A percentile compares a stretch with the other conserved stretches of the same genome.
phyloP scores from a whole-genome alignment of 495 filamentous ascomycete species.

The Aspergillus mulundensis region DNA sequence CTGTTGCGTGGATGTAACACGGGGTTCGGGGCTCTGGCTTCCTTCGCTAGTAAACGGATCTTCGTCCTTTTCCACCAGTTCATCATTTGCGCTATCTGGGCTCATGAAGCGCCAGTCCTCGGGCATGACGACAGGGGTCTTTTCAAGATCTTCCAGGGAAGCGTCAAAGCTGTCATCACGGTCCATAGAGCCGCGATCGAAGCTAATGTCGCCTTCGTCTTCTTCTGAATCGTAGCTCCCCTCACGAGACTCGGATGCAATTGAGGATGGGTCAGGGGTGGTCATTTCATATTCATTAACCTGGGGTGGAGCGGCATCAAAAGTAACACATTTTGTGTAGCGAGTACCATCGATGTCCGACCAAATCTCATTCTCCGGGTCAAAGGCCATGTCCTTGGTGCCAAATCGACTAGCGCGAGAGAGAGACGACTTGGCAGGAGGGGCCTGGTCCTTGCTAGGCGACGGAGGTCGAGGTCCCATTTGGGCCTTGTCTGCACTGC shows the following conservation, averaged over 20 bases:
- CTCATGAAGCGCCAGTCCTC: constrained; percentile 91
- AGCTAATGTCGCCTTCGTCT: constrained; percentile 67
- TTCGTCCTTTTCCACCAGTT: constrained; percentile 52
- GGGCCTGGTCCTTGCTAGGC: constrained; percentile 68
- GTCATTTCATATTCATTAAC: constrained; percentile 97
- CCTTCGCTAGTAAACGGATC: constrained; percentile 66
- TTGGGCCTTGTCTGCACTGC: constrained; percentile 20
- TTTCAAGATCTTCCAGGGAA: constrained; percentile 89
- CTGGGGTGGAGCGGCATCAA: constrained; percentile 88
- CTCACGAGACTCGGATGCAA: constrained; percentile 81
- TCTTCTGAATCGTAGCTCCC: constrained; percentile 88
- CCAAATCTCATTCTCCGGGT: constrained; percentile 67
- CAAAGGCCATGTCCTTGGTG: constrained; percentile 55
- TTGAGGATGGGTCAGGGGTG: constrained; percentile 87
- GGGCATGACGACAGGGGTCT: constrained; percentile 92
- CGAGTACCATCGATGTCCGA: constrained; percentile 67
- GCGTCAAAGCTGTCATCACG: constrained; percentile 91
- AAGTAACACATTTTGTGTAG: constrained; percentile 93
- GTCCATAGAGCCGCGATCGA: constrained; percentile 62
- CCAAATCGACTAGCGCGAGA: constrained; percentile 66
- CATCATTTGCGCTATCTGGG: constrained; percentile 51
- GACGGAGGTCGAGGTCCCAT: constrained; percentile 48
- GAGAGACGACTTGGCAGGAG: constrained; percentile 84
- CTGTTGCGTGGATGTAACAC: constrained; percentile 36
- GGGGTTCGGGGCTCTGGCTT: constrained; percentile 53